A percentile compares a stretch with the other conserved stretches of the same genome.
Evolutionary conservation across 2,329 filamentous ascomycete species (phyloP).

Genomic region (Sporothrix protearum): DNA sequence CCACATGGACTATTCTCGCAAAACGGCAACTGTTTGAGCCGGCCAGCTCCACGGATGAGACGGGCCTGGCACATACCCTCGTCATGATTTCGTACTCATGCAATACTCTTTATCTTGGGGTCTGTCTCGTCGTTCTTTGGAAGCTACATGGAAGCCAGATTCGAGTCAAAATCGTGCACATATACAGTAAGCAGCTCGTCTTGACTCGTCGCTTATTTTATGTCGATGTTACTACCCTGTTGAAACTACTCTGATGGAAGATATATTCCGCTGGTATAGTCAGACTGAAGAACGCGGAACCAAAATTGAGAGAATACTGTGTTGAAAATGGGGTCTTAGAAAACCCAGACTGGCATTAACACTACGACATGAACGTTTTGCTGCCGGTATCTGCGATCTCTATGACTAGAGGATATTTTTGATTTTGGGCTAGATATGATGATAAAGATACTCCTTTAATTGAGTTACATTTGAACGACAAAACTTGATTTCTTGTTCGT

Average conservation of each 20-base stretch:
- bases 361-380: not conserved
- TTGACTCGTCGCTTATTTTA: not conserved
- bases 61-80: not conserved
- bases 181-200: too few species aligned
- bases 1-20: not conserved
- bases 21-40: not conserved
- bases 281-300: not conserved
- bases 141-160: not conserved
- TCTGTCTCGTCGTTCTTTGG: not conserved
- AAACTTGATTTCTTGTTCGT: too few species aligned
- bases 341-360: not conserved
- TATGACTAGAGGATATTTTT: not conserved
- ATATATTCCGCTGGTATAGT: too few species aligned
- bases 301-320: not conserved
- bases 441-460: too few species aligned
- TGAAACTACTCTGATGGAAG: conserved; percentile 2
- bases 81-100: not conserved
- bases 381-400: not conserved
- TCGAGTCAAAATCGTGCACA: not conserved
- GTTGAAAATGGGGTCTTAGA: not conserved
- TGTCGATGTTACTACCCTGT: not conserved
- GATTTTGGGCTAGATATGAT: not conserved
- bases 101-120: too few species aligned
- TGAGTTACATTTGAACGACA: too few species aligned
- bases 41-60: not conserved